Evolutionary conservation across 495 filamentous ascomycete species (phyloP).

Genomic region (Penicillium lagena): DNA sequence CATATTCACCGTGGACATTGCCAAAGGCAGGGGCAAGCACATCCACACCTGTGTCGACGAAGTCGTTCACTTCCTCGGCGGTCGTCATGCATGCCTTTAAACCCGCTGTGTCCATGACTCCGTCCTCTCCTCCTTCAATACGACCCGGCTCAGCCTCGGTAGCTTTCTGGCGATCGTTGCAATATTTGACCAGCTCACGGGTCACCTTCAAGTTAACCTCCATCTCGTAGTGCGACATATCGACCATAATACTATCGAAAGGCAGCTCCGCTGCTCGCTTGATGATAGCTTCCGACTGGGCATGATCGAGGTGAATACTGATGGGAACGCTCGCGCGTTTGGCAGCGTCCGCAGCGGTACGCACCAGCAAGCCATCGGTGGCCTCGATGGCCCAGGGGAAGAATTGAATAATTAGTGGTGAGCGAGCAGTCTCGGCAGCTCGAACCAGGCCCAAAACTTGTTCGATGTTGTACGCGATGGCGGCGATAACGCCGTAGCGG

Average conservation of each 20-base stretch:
- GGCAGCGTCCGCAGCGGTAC: constrained; percentile 49
- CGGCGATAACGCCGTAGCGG: constrained; percentile 61
- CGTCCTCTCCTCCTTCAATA: constrained; percentile 75
- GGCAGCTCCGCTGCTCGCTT: constrained; percentile 50
- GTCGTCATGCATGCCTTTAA: constrained; percentile 63
- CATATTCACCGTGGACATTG: constrained; percentile 72
- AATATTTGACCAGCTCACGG: constrained; percentile 56
- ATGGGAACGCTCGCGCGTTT: constrained; percentile 56
- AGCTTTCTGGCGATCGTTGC: constrained; percentile 60
- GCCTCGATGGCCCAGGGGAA: constrained; percentile 73
- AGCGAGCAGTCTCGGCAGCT: constrained; percentile 60
- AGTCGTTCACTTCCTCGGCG: constrained; percentile 60
- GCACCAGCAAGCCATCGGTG: constrained; percentile 48
- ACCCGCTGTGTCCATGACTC: constrained; percentile 62
- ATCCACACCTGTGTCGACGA: constrained; percentile 65
- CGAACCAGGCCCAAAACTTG: constrained; percentile 62
- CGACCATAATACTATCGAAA: constrained; percentile 70
- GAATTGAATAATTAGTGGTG: constrained; percentile 68
- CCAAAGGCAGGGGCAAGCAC: constrained; percentile 72
- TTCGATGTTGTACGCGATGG: constrained; percentile 75
- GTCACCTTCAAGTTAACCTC: constrained; percentile 64
- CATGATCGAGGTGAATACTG: constrained; percentile 64
- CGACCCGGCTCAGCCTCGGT: constrained; percentile 69
- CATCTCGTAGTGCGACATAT: constrained; percentile 70
- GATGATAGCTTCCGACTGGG: constrained; percentile 56